Evolutionary conservation across 306 rosid species (phyloP).

Genomic region (Castanospermum australe): DNA sequence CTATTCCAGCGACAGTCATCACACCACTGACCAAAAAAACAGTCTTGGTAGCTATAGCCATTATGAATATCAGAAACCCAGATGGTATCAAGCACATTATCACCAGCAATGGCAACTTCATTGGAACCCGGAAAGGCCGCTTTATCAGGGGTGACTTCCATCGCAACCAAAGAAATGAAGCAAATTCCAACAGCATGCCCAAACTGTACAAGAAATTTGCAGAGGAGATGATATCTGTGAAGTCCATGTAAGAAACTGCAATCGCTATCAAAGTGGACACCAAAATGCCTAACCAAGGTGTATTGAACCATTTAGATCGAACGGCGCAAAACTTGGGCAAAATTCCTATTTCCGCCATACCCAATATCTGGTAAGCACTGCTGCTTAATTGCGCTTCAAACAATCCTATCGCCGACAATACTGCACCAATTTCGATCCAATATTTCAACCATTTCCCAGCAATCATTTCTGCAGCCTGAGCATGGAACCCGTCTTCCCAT

Average conservation of each 20-base stretch:
- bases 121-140: conserved; percentile 57
- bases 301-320: conserved; percentile 44
- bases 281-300: conserved; percentile 73
- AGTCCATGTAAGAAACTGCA: conserved; percentile 41
- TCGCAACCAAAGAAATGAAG: conserved; percentile 57
- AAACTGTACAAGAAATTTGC: conserved; percentile 62
- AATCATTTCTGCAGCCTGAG: conserved; percentile 50
- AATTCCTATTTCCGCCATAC: conserved; percentile 67
- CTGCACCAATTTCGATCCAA: conserved; percentile 58
- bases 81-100: conserved; percentile 56
- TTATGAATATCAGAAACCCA: conserved; percentile 42
- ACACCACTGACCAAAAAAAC: conserved; percentile 48
- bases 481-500: conserved; percentile 50
- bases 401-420: conserved; percentile 54
- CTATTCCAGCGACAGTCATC: conserved; percentile 48
- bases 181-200: conserved; percentile 62
- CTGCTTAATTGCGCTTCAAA: conserved; percentile 69
- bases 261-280: conserved; percentile 36
- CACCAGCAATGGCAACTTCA: conserved; percentile 36
- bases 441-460: conserved; percentile 58
- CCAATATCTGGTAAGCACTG: conserved; percentile 59
- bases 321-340: conserved; percentile 41
- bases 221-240: conserved; percentile 34
- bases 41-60: conserved; percentile 44
- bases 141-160: conserved; percentile 36